These are phyloP conservation scores for Raphidocelis subcapitata DNA, from an alignment of 139 green algal genomes.

Conservation along the genomic window DNA sequence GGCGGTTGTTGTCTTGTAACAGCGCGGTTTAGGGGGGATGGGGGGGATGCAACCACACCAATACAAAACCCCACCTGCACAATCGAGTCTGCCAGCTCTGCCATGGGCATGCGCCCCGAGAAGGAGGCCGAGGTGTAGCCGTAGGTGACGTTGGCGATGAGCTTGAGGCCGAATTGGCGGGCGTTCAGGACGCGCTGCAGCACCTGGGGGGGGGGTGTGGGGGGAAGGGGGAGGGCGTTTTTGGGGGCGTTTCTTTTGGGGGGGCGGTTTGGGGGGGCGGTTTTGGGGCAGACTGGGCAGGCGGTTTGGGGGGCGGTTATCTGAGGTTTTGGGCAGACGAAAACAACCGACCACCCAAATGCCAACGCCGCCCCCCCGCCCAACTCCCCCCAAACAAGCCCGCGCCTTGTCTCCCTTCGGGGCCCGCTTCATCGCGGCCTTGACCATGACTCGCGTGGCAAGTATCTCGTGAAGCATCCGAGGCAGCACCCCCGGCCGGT, in stretches of 20 bases:
- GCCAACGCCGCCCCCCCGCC: no score
- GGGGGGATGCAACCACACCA: no score
- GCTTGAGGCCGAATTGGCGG: conserved; percentile 95
- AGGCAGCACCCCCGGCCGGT: conserved; percentile 86
- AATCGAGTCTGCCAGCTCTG: conserved; percentile 96
- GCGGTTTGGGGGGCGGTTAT: no score
- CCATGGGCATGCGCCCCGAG: conserved; percentile 91
- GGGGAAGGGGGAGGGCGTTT: not conserved
- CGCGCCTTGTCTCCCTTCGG: conserved; percentile 41
- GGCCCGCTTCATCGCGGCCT: conserved; percentile 86
- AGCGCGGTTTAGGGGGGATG: no score
- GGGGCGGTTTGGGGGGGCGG: not conserved
- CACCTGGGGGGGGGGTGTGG: conserved; percentile 48
- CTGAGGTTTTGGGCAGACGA: no score
- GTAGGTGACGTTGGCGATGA: conserved; percentile 97
- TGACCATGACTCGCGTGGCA: conserved; percentile 94
- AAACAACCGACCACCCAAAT: no score
- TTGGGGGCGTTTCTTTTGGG: not conserved
- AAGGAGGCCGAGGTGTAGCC: conserved; percentile 69
- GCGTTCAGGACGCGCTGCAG: conserved; percentile 90
- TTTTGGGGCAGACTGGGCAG: no score
- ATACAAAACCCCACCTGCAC: conserved; percentile 56
- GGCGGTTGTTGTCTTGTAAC: no score
- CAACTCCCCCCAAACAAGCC: not conserved
- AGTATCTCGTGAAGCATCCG: conserved; percentile 94